Evolutionary conservation across 805 yeast genomes (phyloP).

Genomic region (Zygoascus ofunaensis): DNA sequence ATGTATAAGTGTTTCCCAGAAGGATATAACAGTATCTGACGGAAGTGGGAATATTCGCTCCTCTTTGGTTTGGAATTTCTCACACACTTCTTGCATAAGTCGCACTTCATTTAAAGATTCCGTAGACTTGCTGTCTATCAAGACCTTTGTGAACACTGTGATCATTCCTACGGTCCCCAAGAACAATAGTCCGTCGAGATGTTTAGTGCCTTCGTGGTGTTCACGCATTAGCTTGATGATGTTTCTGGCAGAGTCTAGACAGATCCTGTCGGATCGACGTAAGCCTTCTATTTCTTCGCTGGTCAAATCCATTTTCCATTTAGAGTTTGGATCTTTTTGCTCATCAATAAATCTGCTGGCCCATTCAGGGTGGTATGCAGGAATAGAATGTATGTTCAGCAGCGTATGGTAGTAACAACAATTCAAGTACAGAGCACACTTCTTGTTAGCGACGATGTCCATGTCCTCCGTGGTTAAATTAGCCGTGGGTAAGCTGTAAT

Average conservation of each 20-base stretch:
- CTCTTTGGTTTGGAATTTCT: background rate
- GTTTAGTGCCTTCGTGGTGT: background rate
- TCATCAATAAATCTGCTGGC: conserved; percentile 9
- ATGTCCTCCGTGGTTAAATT: background rate
- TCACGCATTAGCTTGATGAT: conserved; percentile 10
- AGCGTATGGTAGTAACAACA: conserved; percentile 17
- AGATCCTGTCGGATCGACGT: conserved; percentile 13
- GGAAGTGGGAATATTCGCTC: background rate
- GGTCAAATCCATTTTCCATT: background rate
- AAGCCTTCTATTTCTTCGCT: background rate
- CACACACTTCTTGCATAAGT: background rate
- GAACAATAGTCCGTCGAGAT: conserved; percentile 8
- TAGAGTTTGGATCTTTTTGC: conserved; percentile 4
- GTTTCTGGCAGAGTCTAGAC: conserved; percentile 16
- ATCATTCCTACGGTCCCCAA: conserved; percentile 12
- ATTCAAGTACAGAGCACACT: conserved; percentile 12
- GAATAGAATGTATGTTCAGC: conserved; percentile 15
- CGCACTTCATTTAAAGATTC: background rate
- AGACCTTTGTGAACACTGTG: conserved; percentile 12
- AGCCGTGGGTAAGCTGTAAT: background rate
- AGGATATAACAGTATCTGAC: background rate
- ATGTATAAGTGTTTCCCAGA: background rate
- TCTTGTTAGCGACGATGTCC: background rate
- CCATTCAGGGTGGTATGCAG: conserved; percentile 21
- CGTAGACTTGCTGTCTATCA: background rate